phyloP scores from a whole-genome alignment of 2,329 filamentous ascomycete genomes.

The Scedosporium aurantiacum region DNA sequence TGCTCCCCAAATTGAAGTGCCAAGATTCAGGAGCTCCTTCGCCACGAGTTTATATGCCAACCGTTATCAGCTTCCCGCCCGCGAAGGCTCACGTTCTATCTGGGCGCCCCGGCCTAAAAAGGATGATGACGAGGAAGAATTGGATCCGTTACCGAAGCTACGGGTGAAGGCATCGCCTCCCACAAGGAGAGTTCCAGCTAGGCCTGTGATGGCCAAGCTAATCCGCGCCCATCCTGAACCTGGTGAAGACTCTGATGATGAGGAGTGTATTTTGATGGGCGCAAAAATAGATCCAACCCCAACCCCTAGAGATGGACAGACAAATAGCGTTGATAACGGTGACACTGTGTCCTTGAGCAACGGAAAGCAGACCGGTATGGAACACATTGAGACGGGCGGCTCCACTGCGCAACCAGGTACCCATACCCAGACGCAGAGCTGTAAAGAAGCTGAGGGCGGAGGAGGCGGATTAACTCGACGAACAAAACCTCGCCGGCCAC shows the following conservation, averaged over 20 bases:
- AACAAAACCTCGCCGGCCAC: too few species aligned
- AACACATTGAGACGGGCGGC: too few species aligned
- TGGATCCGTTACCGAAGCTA: background rate
- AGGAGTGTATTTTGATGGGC: constrained; percentile 6
- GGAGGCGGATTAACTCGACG: too few species aligned
- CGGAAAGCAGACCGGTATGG: too few species aligned
- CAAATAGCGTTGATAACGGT: background rate
- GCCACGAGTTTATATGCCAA: constrained; percentile 12
- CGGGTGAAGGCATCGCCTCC: background rate
- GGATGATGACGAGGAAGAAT: constrained; percentile 16
- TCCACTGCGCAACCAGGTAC: too few species aligned
- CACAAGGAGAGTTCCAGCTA: background rate
- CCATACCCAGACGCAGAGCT: too few species aligned
- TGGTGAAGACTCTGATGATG: constrained; percentile 3
- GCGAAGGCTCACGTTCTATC: constrained; percentile 21
- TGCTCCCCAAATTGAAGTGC: constrained; percentile 10
- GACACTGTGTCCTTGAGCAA: background rate
- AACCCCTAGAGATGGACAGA: background rate
- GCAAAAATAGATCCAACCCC: background rate
- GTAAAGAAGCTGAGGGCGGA: too few species aligned
- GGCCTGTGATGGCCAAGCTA: constrained; percentile 7
- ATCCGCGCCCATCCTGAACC: constrained; percentile 5
- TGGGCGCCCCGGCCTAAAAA: constrained; percentile 19
- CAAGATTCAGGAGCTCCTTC: constrained; percentile 10
- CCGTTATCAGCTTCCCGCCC: constrained; percentile 21